Conservation (phyloP, 176 grass and related monocot genomes). For the Oryza longistaminata region DNA sequence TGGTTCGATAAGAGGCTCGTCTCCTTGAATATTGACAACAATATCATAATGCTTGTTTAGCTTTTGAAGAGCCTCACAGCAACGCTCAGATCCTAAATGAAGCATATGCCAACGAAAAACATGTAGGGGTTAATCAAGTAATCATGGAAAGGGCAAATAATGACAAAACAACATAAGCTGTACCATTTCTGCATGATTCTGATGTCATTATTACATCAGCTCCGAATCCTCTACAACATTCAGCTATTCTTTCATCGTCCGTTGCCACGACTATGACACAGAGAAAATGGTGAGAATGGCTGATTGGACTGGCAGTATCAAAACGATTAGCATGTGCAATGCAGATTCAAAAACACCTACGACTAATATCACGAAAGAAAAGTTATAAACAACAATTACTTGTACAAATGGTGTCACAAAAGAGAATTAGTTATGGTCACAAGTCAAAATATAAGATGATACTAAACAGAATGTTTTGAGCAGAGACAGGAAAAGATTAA, state of each 20-base stretch:
- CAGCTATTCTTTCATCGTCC: slow-evolving; percentile 88
- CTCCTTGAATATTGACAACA: slow-evolving; percentile 98
- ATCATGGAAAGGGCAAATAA: slow-evolving; percentile 1
- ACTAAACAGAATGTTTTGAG: neutral
- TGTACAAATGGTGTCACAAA: neutral
- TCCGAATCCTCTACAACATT: slow-evolving; percentile 96
- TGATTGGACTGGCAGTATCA: neutral
- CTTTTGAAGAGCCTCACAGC: slow-evolving; percentile 81
- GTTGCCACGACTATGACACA: slow-evolving; percentile 74
- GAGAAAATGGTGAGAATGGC: neutral
- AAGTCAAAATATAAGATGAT: neutral
- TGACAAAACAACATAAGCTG: neutral
- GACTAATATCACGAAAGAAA: neutral
- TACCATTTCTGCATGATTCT: slow-evolving; percentile 92
- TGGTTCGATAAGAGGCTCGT: slow-evolving; percentile 92
- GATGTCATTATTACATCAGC: slow-evolving; percentile 98
- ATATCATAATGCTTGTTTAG: slow-evolving; percentile 81
- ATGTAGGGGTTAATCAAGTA: neutral
- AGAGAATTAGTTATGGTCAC: neutral
- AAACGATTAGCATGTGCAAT: neutral
- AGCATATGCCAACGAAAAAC: neutral
- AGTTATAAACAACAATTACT: neutral
- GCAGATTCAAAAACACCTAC: slow-evolving; percentile 13
- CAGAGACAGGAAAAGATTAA: neutral
- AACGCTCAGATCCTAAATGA: slow-evolving; percentile 84